Base-by-base conservation (phyloP, 2,329 filamentous ascomycete species). In the Pestalotiopsis sp. region DNA sequence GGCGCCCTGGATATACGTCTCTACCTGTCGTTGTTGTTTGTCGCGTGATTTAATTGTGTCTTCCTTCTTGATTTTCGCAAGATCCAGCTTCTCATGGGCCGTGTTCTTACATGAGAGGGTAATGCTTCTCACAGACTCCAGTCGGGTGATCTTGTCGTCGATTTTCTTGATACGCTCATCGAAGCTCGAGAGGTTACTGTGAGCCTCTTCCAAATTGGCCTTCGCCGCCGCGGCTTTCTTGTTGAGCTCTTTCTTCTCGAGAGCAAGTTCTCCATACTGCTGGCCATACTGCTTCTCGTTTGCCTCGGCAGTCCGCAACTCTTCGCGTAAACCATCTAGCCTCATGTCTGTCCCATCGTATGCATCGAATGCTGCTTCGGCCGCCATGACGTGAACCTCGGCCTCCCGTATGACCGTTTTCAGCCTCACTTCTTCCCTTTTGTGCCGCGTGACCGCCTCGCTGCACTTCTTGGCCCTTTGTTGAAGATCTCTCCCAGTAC, bases 301-400 rank as follows among this genome's bases (percentile, higher is more conserved):
- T 13, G 80, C 79, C 70, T 85, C 78, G 2, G 78, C 78, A 7
- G 90, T 87, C 68, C 83, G 80, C 1, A 97, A 84, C 62, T 89
- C 83, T 17, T 83, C 79, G 67, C 86, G 86, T 2, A 94, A 82
- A 13, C 82, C 81, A 60, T 90, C 86, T 1, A 95, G 82, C 66
- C 86, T 85, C 63, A 88, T 90, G 75, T 94, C 93, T 67, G 90
- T 88, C 3, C 91, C 91, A 69, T 92, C 87, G 61, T 89, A 88
- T 31, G 82, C 85, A 70, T 93, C 90, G 52, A 97, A 84, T 59
- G 89, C 88, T 67, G 89, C 87, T 39, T 87, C 75, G 61, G 86
- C 74, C 69, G 79, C 71, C 67, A 85, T 82, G 7, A 92, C 84
- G 6, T 84, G 82, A 65, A 91, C 89, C 65, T 91, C 87, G 6